A percentile compares a stretch with the other conserved stretches of the same genome.
Conservation (phyloP, 106 monocot genomes). For the Alisma plantagoaquatica region DNA sequence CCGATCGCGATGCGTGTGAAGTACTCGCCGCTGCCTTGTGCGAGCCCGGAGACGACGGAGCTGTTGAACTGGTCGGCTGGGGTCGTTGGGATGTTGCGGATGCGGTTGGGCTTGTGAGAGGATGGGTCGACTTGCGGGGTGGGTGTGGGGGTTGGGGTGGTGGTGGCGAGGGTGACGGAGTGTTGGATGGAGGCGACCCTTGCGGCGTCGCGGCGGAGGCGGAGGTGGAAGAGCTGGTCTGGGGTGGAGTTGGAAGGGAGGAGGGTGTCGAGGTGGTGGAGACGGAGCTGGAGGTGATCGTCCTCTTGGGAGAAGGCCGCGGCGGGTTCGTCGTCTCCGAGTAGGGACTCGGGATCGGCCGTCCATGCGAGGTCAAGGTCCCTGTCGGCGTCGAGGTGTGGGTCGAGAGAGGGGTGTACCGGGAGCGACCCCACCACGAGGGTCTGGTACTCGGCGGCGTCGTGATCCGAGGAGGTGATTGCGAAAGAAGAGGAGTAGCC, state of each 20-base stretch:
- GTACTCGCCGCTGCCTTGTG: conserved; percentile 78
- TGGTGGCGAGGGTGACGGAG: background rate
- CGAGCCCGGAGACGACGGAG: conserved; percentile 45
- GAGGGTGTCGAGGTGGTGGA: conserved; percentile 11
- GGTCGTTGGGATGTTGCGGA: too few relatives aligned
- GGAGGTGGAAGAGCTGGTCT: conserved; percentile 6
- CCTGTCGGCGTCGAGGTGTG: too few relatives aligned
- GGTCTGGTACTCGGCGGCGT: conserved; percentile 4
- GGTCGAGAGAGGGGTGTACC: background rate
- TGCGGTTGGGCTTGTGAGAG: too few relatives aligned
- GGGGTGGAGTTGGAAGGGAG: conserved; percentile 6
- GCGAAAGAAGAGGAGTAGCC: too few relatives aligned
- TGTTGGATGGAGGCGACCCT: conserved; percentile 10
- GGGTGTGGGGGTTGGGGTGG: background rate
- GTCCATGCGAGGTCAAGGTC: conserved; percentile 12
- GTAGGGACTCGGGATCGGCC: conserved; percentile 1
- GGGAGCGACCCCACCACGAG: conserved; percentile 2
- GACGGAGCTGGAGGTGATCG: background rate
- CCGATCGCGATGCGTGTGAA: conserved; percentile 63
- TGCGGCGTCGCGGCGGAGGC: conserved; percentile 18
- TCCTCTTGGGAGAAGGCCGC: background rate
- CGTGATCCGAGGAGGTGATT: background rate
- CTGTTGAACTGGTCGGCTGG: too few relatives aligned
- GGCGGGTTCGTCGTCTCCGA: too few relatives aligned
- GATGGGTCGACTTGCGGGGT: too few relatives aligned